These are phyloP conservation scores for Chaetomium globosum DNA, from an alignment of 2,329 filamentous ascomycete species.

Conservation along the genomic window DNA sequence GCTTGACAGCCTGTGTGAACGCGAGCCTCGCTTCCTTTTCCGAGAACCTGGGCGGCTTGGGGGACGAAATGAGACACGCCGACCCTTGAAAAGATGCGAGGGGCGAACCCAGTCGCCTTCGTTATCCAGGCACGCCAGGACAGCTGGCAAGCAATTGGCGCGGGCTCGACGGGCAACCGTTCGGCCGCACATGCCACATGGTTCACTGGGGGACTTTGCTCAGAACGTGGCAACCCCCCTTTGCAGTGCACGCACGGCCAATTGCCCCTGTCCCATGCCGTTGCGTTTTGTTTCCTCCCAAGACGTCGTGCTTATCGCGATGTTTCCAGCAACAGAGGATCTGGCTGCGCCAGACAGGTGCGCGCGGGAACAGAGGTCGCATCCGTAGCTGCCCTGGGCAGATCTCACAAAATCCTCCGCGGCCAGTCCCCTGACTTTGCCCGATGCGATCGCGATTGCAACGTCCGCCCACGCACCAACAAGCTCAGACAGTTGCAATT, in stretches of 20 bases:
- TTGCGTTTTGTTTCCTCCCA: background rate
- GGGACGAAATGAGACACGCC: slow-evolving; percentile 5
- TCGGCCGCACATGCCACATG: slow-evolving; percentile 1
- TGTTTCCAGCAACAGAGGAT: slow-evolving; percentile 3
- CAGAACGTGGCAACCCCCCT: slow-evolving; percentile 23
- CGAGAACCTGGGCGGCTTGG: slow-evolving; percentile 1
- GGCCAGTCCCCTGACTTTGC: slow-evolving; percentile 38
- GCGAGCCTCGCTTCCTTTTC: background rate
- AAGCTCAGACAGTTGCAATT: slow-evolving; percentile 28
- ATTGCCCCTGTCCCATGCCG: slow-evolving; percentile 1
- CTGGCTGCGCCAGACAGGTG: slow-evolving; percentile 19
- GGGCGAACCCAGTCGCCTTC: background rate
- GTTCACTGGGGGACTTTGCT: background rate
- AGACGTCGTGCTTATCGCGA: slow-evolving; percentile 21
- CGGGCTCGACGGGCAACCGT: background rate
- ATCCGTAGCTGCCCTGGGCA: slow-evolving; percentile 32
- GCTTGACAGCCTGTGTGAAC: background rate
- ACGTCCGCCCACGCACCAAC: slow-evolving; percentile 36
- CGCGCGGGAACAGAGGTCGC: slow-evolving; percentile 31
- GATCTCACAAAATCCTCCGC: slow-evolving; percentile 38
- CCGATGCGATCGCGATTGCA: slow-evolving; percentile 40
- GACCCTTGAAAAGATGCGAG: background rate
- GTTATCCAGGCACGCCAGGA: background rate
- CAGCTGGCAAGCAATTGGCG: slow-evolving; percentile 16
- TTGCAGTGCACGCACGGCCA: slow-evolving; percentile 19